phyloP scores from a whole-genome alignment of 345 rosid species.

The Acer saccharum region DNA sequence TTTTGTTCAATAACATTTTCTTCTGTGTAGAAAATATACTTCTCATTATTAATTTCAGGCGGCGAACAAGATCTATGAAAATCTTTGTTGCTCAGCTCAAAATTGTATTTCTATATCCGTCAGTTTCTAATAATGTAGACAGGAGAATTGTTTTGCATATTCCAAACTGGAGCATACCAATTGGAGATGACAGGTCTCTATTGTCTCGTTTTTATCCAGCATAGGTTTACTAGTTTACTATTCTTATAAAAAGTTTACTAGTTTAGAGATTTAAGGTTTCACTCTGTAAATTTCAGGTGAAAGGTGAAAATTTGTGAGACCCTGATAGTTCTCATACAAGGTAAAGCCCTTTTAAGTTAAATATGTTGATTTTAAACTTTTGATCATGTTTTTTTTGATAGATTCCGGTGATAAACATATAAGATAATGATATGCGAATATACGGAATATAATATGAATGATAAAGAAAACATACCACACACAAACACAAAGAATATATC shows the following conservation, averaged over 20 bases:
- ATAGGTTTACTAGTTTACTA: too few relatives aligned
- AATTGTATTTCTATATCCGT: too few relatives aligned
- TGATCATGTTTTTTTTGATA: too few relatives aligned
- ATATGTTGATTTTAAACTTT: not conserved
- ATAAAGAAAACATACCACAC: too few relatives aligned
- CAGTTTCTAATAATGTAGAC: not conserved
- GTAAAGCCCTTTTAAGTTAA: not conserved
- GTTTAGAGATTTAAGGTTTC: not conserved
- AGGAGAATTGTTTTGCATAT: not conserved
- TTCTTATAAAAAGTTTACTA: too few relatives aligned
- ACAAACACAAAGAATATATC: too few relatives aligned
- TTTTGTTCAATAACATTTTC: not conserved
- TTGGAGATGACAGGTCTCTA: not conserved
- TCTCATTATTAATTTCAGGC: not conserved
- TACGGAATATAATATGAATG: too few relatives aligned
- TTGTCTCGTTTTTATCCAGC: not conserved
- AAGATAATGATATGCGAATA: too few relatives aligned
- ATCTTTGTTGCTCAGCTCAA: not conserved
- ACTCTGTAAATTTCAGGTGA: conserved; percentile 11
- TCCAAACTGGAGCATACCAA: not conserved
- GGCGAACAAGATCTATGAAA: not conserved
- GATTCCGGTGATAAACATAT: too few relatives aligned
- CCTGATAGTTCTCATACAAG: not conserved
- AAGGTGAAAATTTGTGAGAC: not conserved
- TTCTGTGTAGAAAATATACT: not conserved